A percentile compares a stretch with the other conserved stretches of the same genome.
These are phyloP conservation scores for Drechslerella coelobrocha DNA, from an alignment of 2,329 filamentous ascomycete species.

Conservation along the genomic window DNA sequence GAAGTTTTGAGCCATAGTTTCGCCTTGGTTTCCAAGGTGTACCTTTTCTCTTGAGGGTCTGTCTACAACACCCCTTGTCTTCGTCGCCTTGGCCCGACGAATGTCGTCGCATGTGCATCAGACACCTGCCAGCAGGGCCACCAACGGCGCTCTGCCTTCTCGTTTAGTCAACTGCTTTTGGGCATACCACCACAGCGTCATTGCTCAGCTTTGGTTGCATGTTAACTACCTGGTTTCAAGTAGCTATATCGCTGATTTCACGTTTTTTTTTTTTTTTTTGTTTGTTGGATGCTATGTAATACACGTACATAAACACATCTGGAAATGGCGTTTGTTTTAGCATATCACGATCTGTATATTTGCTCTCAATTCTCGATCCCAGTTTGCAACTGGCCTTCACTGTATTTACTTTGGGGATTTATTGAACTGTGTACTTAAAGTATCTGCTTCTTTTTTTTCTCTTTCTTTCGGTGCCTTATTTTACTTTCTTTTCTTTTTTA, in stretches of 20 bases:
- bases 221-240: slow-evolving; percentile 14
- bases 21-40: slow-evolving; percentile 12
- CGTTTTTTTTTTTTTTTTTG: neutral
- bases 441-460: neutral
- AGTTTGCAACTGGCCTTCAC: neutral
- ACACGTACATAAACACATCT: neutral
- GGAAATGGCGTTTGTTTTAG: neutral
- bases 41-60: slow-evolving; percentile 34
- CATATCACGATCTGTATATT: slow-evolving; percentile 1
- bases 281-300: neutral
- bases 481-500: slow-evolving; percentile 28
- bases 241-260: slow-evolving; percentile 5
- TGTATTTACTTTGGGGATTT: neutral
- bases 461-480: slow-evolving; percentile 20
- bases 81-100: slow-evolving; percentile 34
- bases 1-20: slow-evolving; percentile 36
- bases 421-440: neutral
- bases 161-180: slow-evolving; percentile 47
- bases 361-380: neutral
- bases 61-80: slow-evolving; percentile 30
- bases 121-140: slow-evolving; percentile 43
- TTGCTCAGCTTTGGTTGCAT: slow-evolving; percentile 13
- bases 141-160: slow-evolving; percentile 40
- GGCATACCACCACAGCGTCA: slow-evolving; percentile 13
- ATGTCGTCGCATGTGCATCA: slow-evolving; percentile 44